Conservation (phyloP, 2,329 filamentous ascomycete species). For the Trichoderma sp. region DNA sequence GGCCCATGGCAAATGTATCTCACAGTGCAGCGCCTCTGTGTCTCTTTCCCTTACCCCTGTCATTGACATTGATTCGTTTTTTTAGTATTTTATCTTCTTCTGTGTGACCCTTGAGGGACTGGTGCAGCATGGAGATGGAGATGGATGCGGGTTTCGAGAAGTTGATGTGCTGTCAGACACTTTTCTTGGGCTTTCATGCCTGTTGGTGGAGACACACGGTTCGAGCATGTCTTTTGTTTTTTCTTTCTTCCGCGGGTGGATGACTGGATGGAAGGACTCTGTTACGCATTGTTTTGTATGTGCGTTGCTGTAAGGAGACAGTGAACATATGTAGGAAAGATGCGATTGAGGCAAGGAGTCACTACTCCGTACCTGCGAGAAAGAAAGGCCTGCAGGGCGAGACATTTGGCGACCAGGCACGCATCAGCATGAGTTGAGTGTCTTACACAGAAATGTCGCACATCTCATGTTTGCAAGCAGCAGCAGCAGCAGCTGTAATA, state of each 20-base stretch:
- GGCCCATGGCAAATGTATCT: slow-evolving; percentile 13
- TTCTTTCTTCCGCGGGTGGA: not conserved
- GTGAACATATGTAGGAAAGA: not conserved
- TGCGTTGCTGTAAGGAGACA: not conserved
- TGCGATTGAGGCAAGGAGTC: not conserved
- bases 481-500: too few relatives aligned
- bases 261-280: not conserved
- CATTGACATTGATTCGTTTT: not conserved
- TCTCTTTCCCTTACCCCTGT: not conserved
- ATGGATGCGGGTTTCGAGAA: slow-evolving; percentile 3
- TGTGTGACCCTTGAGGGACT: not conserved
- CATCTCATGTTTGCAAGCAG: not conserved
- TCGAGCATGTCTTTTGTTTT: not conserved
- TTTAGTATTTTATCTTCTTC: not conserved
- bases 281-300: not conserved
- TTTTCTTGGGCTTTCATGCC: not conserved
- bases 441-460: not conserved
- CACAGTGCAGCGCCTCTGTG: slow-evolving; percentile 12
- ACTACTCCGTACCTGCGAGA: too few relatives aligned
- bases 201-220: not conserved
- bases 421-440: not conserved
- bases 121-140: not conserved
- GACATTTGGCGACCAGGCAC: not conserved
- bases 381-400: too few relatives aligned
- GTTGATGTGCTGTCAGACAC: slow-evolving; percentile 19